Conservation (phyloP, 352 stramenopile genomes). For the Phytophthora megakarya region DNA sequence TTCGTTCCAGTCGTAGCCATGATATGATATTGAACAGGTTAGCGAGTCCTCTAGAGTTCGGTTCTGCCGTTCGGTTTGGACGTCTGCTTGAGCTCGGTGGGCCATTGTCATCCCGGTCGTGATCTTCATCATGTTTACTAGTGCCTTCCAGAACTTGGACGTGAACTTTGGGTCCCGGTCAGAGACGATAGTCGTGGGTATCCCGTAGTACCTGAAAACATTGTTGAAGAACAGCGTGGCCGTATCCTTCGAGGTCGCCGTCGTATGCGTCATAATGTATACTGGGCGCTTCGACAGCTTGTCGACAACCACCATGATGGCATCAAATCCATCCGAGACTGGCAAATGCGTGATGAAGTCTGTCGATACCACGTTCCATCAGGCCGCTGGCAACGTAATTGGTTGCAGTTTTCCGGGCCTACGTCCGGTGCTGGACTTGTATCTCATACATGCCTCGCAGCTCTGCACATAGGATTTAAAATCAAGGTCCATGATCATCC, state of each 20-base stretch:
- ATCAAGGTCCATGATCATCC: constrained; percentile 6
- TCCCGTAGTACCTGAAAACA: constrained; percentile 13
- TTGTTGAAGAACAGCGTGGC: constrained; percentile 14
- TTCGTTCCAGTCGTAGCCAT: neutral
- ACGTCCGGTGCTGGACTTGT: constrained; percentile 19
- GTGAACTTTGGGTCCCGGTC: constrained; percentile 17
- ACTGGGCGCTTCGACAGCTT: no score
- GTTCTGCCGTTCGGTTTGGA: constrained; percentile 16
- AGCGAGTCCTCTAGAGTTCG: constrained; percentile 6
- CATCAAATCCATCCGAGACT: no score
- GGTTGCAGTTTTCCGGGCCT: constrained; percentile 19
- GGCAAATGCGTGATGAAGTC: constrained; percentile 14
- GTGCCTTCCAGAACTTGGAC: constrained; percentile 9
- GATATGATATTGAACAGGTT: constrained; percentile 11
- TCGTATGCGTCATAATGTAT: constrained; percentile 16
- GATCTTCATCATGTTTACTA: constrained; percentile 2
- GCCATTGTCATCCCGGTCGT: neutral
- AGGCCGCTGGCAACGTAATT: constrained; percentile 10
- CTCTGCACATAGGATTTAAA: constrained; percentile 28
- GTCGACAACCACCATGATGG: no score
- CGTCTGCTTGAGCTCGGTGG: constrained; percentile 16
- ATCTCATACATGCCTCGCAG: constrained; percentile 28
- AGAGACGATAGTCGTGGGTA: constrained; percentile 7
- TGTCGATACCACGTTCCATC: constrained; percentile 28
- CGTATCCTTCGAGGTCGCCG: constrained; percentile 5